Percentiles rank a stretch among this genome's conserved stretches.
phyloP scores from a whole-genome alignment of 805 yeast species.

The Candida incommunis region DNA sequence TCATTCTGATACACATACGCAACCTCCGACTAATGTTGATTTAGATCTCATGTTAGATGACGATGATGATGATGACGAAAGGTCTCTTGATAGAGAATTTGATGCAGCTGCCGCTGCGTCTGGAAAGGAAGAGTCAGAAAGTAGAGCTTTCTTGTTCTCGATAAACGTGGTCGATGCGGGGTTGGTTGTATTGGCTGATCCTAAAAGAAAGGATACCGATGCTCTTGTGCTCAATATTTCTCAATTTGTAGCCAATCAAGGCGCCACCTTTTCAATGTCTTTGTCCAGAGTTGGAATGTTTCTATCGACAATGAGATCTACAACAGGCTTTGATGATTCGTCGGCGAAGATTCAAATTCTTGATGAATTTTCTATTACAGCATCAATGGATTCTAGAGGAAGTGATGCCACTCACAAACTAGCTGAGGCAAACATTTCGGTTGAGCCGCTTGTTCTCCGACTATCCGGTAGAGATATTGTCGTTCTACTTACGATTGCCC shows the following conservation, averaged over 20 bases:
- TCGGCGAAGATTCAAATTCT: conserved; percentile 53
- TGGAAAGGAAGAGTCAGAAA: conserved; percentile 8
- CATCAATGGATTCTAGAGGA: conserved; percentile 58
- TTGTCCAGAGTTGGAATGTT: conserved; percentile 79
- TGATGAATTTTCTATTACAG: conserved; percentile 76
- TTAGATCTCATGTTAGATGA: conserved; percentile 5
- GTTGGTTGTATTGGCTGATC: conserved; percentile 66
- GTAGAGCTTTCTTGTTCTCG: conserved; percentile 6
- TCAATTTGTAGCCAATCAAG: conserved; percentile 58
- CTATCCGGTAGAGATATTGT: conserved; percentile 78
- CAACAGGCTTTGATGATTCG: conserved; percentile 23
- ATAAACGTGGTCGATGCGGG: conserved; percentile 62
- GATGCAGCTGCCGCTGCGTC: conserved; percentile 6
- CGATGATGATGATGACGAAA: background rate
- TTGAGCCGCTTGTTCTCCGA: conserved; percentile 71
- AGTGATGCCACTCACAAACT: conserved; percentile 43
- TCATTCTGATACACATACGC: background rate
- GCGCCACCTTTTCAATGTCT: conserved; percentile 49
- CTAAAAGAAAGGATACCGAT: conserved; percentile 52
- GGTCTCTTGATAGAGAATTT: conserved; percentile 5
- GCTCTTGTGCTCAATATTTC: conserved; percentile 85
- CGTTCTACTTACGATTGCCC: conserved; percentile 57
- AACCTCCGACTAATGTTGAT: conserved; percentile 3
- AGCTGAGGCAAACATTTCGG: conserved; percentile 50
- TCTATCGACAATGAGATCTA: conserved; percentile 54